Evolutionary conservation across 352 stramenopile species (phyloP).

Genomic region (Phytophthora hybrid): DNA sequence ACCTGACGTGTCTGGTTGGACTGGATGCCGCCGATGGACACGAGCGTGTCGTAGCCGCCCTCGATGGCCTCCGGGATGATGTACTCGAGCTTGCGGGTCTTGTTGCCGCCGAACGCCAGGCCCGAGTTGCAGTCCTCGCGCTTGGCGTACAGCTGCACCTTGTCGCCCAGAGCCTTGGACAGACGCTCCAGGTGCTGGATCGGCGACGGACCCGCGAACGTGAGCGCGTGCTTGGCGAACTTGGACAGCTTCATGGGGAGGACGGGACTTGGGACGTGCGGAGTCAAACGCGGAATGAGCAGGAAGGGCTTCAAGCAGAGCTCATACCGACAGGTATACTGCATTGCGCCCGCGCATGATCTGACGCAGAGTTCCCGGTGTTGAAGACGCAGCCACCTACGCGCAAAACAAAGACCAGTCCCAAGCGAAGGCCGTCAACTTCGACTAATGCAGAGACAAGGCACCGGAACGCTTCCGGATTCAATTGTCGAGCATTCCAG

Average conservation of each 20-base stretch:
- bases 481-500: too few species aligned
- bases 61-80: slow-evolving; percentile 49
- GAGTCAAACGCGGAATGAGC: slow-evolving; percentile 33
- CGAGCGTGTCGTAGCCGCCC: slow-evolving; percentile 46
- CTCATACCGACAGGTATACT: too few species aligned
- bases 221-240: slow-evolving; percentile 47
- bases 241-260: slow-evolving; percentile 45
- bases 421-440: slow-evolving; percentile 10
- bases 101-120: slow-evolving; percentile 46
- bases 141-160: slow-evolving; percentile 51
- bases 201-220: slow-evolving; percentile 42
- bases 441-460: slow-evolving; percentile 32
- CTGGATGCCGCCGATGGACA: slow-evolving; percentile 49
- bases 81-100: slow-evolving; percentile 51
- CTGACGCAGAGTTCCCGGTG: not conserved
- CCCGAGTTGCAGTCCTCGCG: slow-evolving; percentile 49
- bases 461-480: slow-evolving; percentile 8
- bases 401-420: slow-evolving; percentile 31
- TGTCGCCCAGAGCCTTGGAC: slow-evolving; percentile 43
- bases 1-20: slow-evolving; percentile 51
- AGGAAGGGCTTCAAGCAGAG: not conserved
- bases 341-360: slow-evolving; percentile 2
- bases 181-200: slow-evolving; percentile 47
- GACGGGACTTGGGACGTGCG: slow-evolving; percentile 1
- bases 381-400: slow-evolving; percentile 30